A percentile compares a stretch with the other conserved stretches of the same genome.
Evolutionary conservation across 164 flowering plant genomes (phyloP).

Genomic region (Annona squamosa): DNA sequence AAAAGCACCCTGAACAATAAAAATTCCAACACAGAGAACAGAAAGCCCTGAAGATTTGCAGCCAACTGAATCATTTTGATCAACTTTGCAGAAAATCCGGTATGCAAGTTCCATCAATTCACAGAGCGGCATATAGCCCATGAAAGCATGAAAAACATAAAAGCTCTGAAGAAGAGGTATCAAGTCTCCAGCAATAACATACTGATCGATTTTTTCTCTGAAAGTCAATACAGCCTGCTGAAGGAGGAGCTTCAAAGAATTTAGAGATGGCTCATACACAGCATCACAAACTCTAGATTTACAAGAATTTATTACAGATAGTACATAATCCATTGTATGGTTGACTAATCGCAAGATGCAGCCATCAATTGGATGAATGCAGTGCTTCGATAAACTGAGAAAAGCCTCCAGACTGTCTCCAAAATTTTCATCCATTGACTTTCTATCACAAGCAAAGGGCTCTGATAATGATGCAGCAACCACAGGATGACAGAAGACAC

Average conservation of each 20-base stretch:
- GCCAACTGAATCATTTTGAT: slow-evolving; percentile 13
- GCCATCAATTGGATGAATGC: slow-evolving; percentile 36
- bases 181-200: slow-evolving; percentile 25
- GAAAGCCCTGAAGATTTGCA: slow-evolving; percentile 17
- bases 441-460: slow-evolving; percentile 24
- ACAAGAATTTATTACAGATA: slow-evolving; percentile 18
- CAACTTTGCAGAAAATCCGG: slow-evolving; percentile 46
- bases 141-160: slow-evolving; percentile 32
- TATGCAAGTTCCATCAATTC: slow-evolving; percentile 58
- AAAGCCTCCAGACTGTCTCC: slow-evolving; percentile 23
- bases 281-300: slow-evolving; percentile 14
- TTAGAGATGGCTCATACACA: slow-evolving; percentile 20
- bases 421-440: slow-evolving; percentile 11
- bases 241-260: slow-evolving; percentile 30
- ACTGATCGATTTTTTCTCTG: slow-evolving; percentile 36
- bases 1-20: slow-evolving; percentile 49
- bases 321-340: slow-evolving; percentile 30
- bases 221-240: slow-evolving; percentile 32
- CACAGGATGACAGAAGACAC: slow-evolving; percentile 62
- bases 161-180: slow-evolving; percentile 37
- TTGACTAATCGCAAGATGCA: slow-evolving; percentile 36
- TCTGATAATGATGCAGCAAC: slow-evolving; percentile 28
- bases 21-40: slow-evolving; percentile 42
- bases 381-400: slow-evolving; percentile 22
- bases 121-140: slow-evolving; percentile 57